Base-by-base conservation (phyloP, 2,329 filamentous ascomycete genomes). In the Cladosporium sp. region DNA sequence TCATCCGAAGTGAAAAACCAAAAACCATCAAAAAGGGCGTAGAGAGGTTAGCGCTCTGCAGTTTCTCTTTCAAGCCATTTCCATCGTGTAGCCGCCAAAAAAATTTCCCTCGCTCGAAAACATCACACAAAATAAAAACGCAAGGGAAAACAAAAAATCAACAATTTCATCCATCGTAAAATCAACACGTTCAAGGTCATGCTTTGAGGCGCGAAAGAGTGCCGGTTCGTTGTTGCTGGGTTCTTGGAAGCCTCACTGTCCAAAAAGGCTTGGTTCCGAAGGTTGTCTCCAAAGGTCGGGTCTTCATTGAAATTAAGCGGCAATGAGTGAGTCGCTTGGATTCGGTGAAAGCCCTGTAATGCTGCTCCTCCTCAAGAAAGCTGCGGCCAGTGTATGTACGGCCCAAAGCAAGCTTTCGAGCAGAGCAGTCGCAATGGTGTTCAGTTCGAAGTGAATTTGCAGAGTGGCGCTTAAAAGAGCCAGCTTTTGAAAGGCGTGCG, bases 301-400 rank as follows among this genome's bases (percentile, higher is more conserved):
- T 55, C 33, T 31, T n/a, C 21, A 29, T 12, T 55, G 52, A 21
- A 33, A 21, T n/a, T 55, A 14, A 29, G n/a, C 31, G 28, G 28
- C 16, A 55, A 18, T 55, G 26, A 29, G 26, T 31, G 28, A 55
- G 52, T 10, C 52, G 26, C 16, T 33, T 31, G 31, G 18, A 11
- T 33, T 33, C 28, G 28, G 16, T 55, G 16, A 11, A 55, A 55
- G n/a, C 31, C 52, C 26, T 55, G 40, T 46, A 10, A n/a, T 33
- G 58, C 40, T 61, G 40, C 37, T 50, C 58, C 58, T 61, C 58
- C 59, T 62, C 59, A 52, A 62, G 59, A 53, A 62, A 53, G 46
- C 46, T 37, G 59, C 59, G 59, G 59, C 59, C 59, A 62, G 59
- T 52, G 29, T 21, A 26, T 52, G 14, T 52, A 62, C 59, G 59